Base-by-base conservation (phyloP, 2,329 filamentous ascomycete species). In the Pleoardoris graminearum region DNA sequence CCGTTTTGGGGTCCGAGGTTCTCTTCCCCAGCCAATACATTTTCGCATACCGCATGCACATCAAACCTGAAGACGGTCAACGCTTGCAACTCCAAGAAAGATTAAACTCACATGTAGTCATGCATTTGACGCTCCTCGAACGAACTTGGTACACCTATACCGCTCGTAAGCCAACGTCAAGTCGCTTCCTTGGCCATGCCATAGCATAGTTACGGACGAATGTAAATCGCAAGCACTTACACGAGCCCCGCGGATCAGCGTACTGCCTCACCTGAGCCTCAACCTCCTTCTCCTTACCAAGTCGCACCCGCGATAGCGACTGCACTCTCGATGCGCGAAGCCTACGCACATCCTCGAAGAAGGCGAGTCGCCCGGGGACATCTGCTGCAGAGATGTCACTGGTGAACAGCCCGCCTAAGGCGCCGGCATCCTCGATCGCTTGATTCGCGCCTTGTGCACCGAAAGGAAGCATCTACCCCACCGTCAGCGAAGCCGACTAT, bases 211-310 rank as follows among this genome's bases (percentile, higher is more conserved):
- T 10, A 6, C 6, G 10, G 25, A 27, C 5, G 25, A 27, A 27
- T 27, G 5, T 27, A 27, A 27, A 27, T 27, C 25, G 25, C n/a
- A 10, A 27, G 25, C 25, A 27, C 48, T 37, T 44, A 50, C 48
- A 42, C 6, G 48, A 50, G 4, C 48, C 48, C 8, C 14, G 48
- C 3, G 48, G 48, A 32, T 50, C 48, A 8, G 38, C 39, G 33
- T 50, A 50, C 23, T 23, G 38, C 22, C 42, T 29, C n/a, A 51
- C 33, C 21, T 51, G 33, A 10, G 44, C 49, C 22, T 51, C 43
- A 2, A 52, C 50, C 32, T 47, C 30, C n/a, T 30, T 36, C 38
- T 52, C 50, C 17, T 47, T 52, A 4, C 50, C 50, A 16, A 43
- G 17, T 12, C 35, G 21, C 3, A 52, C 50, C 7, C 22, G 32